Evolutionary conservation across 2,329 filamentous ascomycete species (phyloP), one percentile per base, ranked within the genome.

Genomic region (Diplocarpon rosae): DNA sequence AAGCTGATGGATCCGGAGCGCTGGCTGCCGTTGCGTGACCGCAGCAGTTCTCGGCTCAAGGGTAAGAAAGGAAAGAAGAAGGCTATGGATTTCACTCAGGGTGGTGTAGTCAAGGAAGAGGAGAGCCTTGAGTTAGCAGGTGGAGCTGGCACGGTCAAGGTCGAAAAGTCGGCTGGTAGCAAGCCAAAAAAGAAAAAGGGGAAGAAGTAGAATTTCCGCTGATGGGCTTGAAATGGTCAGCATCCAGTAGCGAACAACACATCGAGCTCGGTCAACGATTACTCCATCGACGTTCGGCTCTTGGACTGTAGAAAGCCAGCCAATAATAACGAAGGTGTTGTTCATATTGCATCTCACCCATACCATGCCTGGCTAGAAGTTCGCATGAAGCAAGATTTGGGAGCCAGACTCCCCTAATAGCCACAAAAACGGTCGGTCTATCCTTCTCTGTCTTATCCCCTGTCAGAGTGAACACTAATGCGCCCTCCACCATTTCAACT

Each of bases 41-140:
- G 92, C 46, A 92, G 85, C 56, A 85, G 79, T 33, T 98, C 95
- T 65, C 72, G 84, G 38, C 88, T 89, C 7, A 95, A 92, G 69
- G 88, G 88, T 5, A 88, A 84, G 69, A 94, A 95, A 72, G 85
- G 86, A 44, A 90, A 87, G 72, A 83, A 88, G 73, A 83, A 83
- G 66, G 80, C 78, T 4, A 71, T 73, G 49, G 84, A 86, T 54
- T 69, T 81, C 33, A 95, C 86, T 8, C 92, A 96, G 63, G 92
- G 92, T 49, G 90, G 89, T 39, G 67, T 82, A 11, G 84, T 87
- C 16, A 80, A 73, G 56, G 85, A 89, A 51, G 82, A 84, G 62
- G 78, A 73, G 70, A 83, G 69, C 46, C 67, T 78, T 52, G 78
- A 76, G 52, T 65, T 82, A 11, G 76, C 76, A 2, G 77, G 78